Percentiles rank a stretch among this genome's conserved stretches.
Evolutionary conservation across 805 yeast genomes (phyloP).

Genomic region (Cyberlindnera mississippiensis): DNA sequence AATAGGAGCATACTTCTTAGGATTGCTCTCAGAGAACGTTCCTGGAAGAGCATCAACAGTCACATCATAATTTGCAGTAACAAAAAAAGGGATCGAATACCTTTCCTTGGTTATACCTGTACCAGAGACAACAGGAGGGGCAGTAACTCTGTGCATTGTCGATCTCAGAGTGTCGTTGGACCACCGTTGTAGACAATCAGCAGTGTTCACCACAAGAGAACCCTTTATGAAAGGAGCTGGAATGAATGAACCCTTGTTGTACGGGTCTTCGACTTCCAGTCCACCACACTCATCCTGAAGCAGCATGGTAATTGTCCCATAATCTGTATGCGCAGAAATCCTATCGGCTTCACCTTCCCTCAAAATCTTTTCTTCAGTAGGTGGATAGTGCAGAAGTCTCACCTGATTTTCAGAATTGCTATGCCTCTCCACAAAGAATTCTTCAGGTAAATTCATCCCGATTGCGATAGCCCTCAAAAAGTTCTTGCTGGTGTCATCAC

Average conservation of each 20-base stretch:
- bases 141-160: constrained; percentile 9
- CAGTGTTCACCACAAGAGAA: constrained; percentile 9
- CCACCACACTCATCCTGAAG: constrained; percentile 16
- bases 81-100: constrained; percentile 7
- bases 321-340: constrained; percentile 10
- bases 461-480: constrained; percentile 21
- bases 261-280: constrained; percentile 8
- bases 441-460: constrained; percentile 19
- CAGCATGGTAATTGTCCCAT: constrained; percentile 6
- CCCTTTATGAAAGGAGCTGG: constrained; percentile 10
- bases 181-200: constrained; percentile 10
- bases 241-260: constrained; percentile 5
- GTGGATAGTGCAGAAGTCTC: constrained; percentile 5
- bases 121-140: constrained; percentile 11
- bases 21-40: constrained; percentile 16
- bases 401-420: constrained; percentile 4
- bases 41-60: constrained; percentile 22
- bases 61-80: constrained; percentile 3
- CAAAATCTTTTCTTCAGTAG: constrained; percentile 1
- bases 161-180: constrained; percentile 6
- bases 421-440: constrained; percentile 15
- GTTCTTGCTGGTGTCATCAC: constrained; percentile 12
- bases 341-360: constrained; percentile 5
- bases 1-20: constrained; percentile 27
- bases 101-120: constrained; percentile 15